Conservation (phyloP, 2,329 filamentous ascomycete genomes). For the Pleoardoris graminearum region DNA sequence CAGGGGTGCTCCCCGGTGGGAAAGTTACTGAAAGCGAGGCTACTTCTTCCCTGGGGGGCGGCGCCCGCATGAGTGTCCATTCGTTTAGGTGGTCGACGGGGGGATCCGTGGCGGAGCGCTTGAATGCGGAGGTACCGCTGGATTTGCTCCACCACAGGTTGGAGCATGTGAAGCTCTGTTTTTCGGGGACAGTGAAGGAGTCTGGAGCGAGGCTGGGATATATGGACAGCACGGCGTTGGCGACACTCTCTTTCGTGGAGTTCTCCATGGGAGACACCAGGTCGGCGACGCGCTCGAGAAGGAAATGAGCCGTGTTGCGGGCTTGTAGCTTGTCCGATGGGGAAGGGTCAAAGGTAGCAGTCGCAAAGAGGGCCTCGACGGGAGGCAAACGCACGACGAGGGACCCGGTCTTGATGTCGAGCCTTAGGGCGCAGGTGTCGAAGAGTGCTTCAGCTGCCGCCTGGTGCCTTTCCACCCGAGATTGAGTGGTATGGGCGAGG, state of each 20-base stretch:
- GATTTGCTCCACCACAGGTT: slow-evolving; percentile 33
- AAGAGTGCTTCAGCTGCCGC: slow-evolving; percentile 61
- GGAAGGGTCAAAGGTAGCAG: slow-evolving; percentile 16
- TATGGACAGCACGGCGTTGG: slow-evolving; percentile 45
- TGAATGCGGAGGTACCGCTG: slow-evolving; percentile 18
- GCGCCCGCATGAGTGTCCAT: slow-evolving; percentile 36
- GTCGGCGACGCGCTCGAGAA: slow-evolving; percentile 54
- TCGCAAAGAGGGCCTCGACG: slow-evolving; percentile 21
- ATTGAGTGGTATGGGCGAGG: slow-evolving; percentile 52
- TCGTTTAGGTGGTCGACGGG: slow-evolving; percentile 17
- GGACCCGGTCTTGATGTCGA: slow-evolving; percentile 45
- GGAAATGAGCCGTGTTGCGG: slow-evolving; percentile 44
- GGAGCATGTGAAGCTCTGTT: slow-evolving; percentile 23
- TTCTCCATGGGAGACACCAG: slow-evolving; percentile 54
- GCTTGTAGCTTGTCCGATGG: slow-evolving; percentile 23
- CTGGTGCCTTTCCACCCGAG: slow-evolving; percentile 56
- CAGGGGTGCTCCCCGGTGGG: slow-evolving; percentile 6
- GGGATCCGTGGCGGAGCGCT: not conserved
- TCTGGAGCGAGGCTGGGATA: slow-evolving; percentile 42
- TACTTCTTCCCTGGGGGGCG: slow-evolving; percentile 13
- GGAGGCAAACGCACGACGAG: slow-evolving; percentile 37
- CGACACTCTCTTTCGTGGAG: slow-evolving; percentile 50
- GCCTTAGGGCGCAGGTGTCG: slow-evolving; percentile 50
- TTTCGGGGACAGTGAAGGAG: not conserved
- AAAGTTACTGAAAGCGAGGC: slow-evolving; percentile 7